These are phyloP conservation scores for Pestalotiopsis fici DNA, from an alignment of 2,329 filamentous ascomycete species.

Conservation along the genomic window DNA sequence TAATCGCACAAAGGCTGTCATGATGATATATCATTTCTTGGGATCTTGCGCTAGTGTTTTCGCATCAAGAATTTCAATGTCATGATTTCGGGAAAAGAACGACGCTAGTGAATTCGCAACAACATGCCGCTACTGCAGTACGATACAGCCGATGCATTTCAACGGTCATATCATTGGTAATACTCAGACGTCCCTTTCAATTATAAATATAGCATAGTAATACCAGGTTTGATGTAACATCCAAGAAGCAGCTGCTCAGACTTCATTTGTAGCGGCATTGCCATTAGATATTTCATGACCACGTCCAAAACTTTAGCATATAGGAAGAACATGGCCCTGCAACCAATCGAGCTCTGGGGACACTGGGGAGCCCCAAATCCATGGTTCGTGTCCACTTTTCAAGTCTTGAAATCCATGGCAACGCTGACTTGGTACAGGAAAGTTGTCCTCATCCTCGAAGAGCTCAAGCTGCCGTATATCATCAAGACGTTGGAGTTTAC, in stretches of 20 bases:
- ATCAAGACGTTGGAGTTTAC: conserved; percentile 6
- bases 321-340: not conserved
- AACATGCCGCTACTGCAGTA: not conserved
- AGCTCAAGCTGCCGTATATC: conserved; percentile 31
- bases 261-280: too few relatives aligned
- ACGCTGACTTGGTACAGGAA: conserved; percentile 14
- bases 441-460: conserved; percentile 26
- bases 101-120: not conserved
- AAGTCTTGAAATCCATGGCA: not conserved
- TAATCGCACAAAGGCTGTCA: not conserved
- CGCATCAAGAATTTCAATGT: not conserved
- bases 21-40: not conserved
- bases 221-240: too few relatives aligned
- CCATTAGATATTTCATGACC: too few relatives aligned
- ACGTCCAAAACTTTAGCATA: too few relatives aligned
- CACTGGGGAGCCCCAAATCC: conserved; percentile 1
- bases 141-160: too few relatives aligned
- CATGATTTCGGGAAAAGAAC: not conserved
- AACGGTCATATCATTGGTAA: too few relatives aligned
- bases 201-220: too few relatives aligned
- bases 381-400: not conserved
- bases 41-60: not conserved
- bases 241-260: too few relatives aligned
- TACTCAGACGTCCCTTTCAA: not conserved
- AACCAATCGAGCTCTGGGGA: not conserved